Evolutionary conservation across 371 early-diverging fungal genomes (phyloP).

Genomic region (Rhizopus sp.): DNA sequence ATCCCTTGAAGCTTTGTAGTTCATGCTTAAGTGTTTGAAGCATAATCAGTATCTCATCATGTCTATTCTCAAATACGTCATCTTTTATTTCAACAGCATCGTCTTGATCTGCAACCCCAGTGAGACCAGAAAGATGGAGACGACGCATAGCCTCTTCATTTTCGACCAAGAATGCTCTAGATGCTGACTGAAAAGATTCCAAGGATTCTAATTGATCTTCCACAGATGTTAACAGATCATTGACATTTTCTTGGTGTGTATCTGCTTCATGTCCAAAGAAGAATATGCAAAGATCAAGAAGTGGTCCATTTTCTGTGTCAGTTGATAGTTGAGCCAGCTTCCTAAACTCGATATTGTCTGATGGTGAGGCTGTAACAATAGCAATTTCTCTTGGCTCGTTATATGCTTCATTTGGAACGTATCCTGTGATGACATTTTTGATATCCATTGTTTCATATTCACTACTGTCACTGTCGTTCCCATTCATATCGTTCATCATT

Average conservation of each 20-base stretch:
- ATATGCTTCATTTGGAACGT: neutral
- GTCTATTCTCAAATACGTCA: slow-evolving; percentile 12
- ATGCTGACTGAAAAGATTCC: slow-evolving; percentile 5
- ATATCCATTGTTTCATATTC: neutral
- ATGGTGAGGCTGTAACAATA: slow-evolving; percentile 1
- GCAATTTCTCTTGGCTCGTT: slow-evolving; percentile 14
- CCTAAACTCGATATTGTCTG: slow-evolving; percentile 22
- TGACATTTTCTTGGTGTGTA: slow-evolving; percentile 6
- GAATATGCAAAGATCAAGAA: slow-evolving; percentile 43
- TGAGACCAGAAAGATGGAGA: slow-evolving; percentile 8
- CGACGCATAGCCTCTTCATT: slow-evolving; percentile 12
- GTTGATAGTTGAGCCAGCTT: slow-evolving; percentile 15
- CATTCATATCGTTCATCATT: slow-evolving; percentile 8
- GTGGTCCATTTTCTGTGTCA: slow-evolving; percentile 13
- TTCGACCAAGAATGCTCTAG: slow-evolving; percentile 17
- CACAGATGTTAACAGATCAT: slow-evolving; percentile 2
- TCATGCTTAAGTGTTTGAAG: slow-evolving; percentile 7
- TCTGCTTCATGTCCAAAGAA: slow-evolving; percentile 23
- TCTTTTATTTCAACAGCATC: neutral
- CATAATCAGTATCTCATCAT: slow-evolving; percentile 6
- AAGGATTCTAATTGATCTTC: slow-evolving; percentile 11
- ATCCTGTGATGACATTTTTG: neutral
- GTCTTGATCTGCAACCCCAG: neutral
- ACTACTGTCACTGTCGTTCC: neutral
- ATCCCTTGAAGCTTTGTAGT: slow-evolving; percentile 25